A percentile compares a stretch with the other conserved stretches of the same genome.
Evolutionary conservation across 2,329 filamentous ascomycete genomes (phyloP).

Genomic region (Cyphellophora europaea): DNA sequence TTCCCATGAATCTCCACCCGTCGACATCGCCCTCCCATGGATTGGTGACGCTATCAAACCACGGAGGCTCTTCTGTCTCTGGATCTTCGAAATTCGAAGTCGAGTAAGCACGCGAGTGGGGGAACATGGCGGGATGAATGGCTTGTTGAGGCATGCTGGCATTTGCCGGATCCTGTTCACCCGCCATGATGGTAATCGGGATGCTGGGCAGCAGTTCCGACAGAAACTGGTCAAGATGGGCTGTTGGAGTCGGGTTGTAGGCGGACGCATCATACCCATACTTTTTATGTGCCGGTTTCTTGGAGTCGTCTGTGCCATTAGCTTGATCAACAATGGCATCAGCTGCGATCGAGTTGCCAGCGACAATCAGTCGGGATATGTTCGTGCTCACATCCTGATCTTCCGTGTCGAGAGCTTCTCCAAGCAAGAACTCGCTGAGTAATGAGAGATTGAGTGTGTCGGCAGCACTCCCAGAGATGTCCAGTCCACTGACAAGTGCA

Average conservation of each 20-base stretch:
- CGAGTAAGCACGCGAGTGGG: conserved; percentile 59
- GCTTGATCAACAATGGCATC: conserved; percentile 20
- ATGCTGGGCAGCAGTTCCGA: conserved; percentile 72
- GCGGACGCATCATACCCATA: conserved; percentile 87
- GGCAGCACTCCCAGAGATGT: conserved; percentile 67
- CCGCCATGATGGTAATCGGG: conserved; percentile 81
- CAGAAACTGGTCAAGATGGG: conserved; percentile 76
- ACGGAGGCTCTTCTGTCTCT: conserved; percentile 46
- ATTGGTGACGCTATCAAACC: conserved; percentile 86
- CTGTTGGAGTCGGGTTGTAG: conserved; percentile 80
- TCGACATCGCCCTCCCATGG: conserved; percentile 87
- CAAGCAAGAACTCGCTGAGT: conserved; percentile 77
- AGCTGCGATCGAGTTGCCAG: conserved; percentile 60
- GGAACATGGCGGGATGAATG: conserved; percentile 87
- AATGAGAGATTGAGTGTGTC: conserved; percentile 69
- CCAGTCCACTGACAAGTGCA: conserved; percentile 80
- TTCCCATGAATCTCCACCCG: conserved; percentile 79
- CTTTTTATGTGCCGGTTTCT: conserved; percentile 57
- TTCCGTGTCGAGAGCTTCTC: conserved; percentile 58
- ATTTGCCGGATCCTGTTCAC: conserved; percentile 77
- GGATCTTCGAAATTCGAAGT: conserved; percentile 32
- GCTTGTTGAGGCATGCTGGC: conserved; percentile 85
- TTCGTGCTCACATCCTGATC: conserved; percentile 52
- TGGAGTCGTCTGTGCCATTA: conserved; percentile 28
- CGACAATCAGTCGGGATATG: conserved; percentile 81